Evolutionary conservation across 2,329 filamentous ascomycete genomes (phyloP).

Genomic region (Aspergillus latus): DNA sequence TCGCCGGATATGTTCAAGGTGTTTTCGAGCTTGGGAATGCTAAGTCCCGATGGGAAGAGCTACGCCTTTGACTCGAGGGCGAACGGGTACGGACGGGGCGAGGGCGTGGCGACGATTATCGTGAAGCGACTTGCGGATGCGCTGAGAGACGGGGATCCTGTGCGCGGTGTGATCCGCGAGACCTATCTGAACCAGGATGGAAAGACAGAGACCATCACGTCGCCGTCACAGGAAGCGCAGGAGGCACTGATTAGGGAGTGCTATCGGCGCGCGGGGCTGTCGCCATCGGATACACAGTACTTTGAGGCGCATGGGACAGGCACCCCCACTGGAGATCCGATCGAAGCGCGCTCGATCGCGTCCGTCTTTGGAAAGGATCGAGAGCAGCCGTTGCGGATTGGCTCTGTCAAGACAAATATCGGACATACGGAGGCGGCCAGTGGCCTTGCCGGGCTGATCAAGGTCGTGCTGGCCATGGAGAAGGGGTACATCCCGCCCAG

Average conservation of each 20-base stretch:
- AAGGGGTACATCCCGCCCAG: constrained; percentile 27
- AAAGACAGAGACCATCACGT: constrained; percentile 35
- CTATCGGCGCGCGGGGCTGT: constrained; percentile 42
- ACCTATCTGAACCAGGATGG: constrained; percentile 41
- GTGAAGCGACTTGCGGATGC: constrained; percentile 6
- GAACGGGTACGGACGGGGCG: constrained; percentile 8
- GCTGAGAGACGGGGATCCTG: constrained; percentile 1
- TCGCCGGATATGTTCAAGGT: constrained; percentile 37
- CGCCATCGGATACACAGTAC: constrained; percentile 40
- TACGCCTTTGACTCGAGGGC: background rate
- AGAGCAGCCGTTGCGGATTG: constrained; percentile 4
- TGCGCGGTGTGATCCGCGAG: constrained; percentile 17
- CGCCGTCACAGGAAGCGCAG: constrained; percentile 41
- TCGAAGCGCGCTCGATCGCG: constrained; percentile 9
- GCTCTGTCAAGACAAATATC: constrained; percentile 16
- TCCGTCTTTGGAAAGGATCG: background rate
- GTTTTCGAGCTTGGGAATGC: constrained; percentile 41
- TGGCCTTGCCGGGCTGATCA: constrained; percentile 21
- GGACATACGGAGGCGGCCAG: constrained; percentile 9
- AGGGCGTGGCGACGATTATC: constrained; percentile 2
- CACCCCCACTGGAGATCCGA: constrained; percentile 5
- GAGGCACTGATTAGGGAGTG: constrained; percentile 39
- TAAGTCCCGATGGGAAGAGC: constrained; percentile 36
- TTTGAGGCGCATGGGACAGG: constrained; percentile 52
- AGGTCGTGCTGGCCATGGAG: constrained; percentile 24